A percentile compares a stretch with the other conserved stretches of the same genome.
Conservation (phyloP, 192 early-diverging fungal species). For the Coemansia sp. region DNA sequence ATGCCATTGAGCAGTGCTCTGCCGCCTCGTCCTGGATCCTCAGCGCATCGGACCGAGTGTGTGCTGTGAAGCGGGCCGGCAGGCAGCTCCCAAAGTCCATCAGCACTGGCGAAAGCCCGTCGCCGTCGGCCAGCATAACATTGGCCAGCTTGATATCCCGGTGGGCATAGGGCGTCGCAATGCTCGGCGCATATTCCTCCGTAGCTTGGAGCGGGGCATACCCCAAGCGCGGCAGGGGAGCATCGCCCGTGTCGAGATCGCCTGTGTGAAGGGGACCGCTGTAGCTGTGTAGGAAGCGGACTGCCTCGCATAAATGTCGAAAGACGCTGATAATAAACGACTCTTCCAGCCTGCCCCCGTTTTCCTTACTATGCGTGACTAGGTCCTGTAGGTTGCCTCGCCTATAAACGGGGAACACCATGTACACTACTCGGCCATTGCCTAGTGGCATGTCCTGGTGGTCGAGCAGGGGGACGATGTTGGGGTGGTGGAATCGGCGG, state of each 20-base stretch:
- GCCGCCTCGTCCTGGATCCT: slow-evolving; percentile 71
- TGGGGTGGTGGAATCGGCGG: slow-evolving; percentile 58
- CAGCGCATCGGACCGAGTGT: slow-evolving; percentile 60
- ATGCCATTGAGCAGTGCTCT: slow-evolving; percentile 70
- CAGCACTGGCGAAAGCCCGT: slow-evolving; percentile 64
- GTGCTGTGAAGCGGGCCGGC: slow-evolving; percentile 57
- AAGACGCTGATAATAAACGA: slow-evolving; percentile 60
- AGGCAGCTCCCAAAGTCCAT: slow-evolving; percentile 76
- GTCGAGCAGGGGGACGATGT: slow-evolving; percentile 56
- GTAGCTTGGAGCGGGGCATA: slow-evolving; percentile 6
- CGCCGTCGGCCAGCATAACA: slow-evolving; percentile 67
- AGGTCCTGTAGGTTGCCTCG: slow-evolving; percentile 60
- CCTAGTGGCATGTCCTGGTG: not conserved
- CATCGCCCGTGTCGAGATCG: not conserved
- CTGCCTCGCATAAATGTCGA: slow-evolving; percentile 58
- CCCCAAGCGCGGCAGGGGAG: not conserved
- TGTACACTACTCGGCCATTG: slow-evolving; percentile 56
- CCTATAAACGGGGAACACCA: slow-evolving; percentile 68
- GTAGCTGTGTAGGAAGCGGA: slow-evolving; percentile 52
- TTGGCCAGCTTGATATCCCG: slow-evolving; percentile 79
- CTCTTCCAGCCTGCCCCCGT: slow-evolving; percentile 56
- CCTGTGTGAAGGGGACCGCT: not conserved
- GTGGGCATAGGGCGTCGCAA: slow-evolving; percentile 59
- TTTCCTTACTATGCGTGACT: slow-evolving; percentile 49
- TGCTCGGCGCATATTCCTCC: not conserved